Conservation (phyloP, 164 flowering plant species). For the Saururus chinensis region DNA sequence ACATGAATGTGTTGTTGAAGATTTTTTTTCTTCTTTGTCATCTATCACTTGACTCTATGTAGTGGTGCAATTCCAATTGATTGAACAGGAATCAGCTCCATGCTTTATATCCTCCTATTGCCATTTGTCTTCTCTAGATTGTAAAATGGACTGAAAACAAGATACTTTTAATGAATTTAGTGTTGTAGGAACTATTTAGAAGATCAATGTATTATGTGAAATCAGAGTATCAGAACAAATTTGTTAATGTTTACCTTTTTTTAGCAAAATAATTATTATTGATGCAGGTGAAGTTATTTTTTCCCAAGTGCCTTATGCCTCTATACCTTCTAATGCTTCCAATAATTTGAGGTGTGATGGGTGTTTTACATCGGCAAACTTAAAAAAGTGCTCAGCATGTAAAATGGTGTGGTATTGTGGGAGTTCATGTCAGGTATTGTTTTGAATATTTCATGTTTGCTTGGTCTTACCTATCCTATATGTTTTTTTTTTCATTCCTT, state of each 20-base stretch:
- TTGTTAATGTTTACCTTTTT: too few relatives aligned
- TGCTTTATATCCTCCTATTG: too few relatives aligned
- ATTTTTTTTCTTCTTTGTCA: not conserved
- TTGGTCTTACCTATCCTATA: not conserved
- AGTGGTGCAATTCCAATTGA: not conserved
- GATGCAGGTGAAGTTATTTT: conserved; percentile 76
- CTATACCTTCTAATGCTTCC: conserved; percentile 46
- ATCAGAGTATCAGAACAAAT: too few relatives aligned
- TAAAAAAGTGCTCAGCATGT: conserved; percentile 83
- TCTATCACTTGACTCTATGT: too few relatives aligned
- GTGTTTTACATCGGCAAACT: conserved; percentile 45
- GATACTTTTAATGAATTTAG: too few relatives aligned
- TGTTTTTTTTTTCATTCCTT: too few relatives aligned
- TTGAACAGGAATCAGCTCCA: too few relatives aligned
- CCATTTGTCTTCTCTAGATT: too few relatives aligned
- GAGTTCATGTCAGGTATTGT: conserved; percentile 60
- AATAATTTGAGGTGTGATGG: conserved; percentile 52
- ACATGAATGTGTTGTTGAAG: not conserved
- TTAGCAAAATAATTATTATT: not conserved
- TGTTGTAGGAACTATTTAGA: too few relatives aligned
- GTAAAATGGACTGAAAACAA: too few relatives aligned
- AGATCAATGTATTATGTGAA: too few relatives aligned
- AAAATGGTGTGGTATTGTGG: conserved; percentile 80
- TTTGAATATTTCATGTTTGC: not conserved
- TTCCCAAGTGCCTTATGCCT: conserved; percentile 73